Percentiles rank a stretch among this genome's conserved stretches.
Conservation (phyloP, 352 stramenopile genomes). For the Heterotrichella gracilis region DNA sequence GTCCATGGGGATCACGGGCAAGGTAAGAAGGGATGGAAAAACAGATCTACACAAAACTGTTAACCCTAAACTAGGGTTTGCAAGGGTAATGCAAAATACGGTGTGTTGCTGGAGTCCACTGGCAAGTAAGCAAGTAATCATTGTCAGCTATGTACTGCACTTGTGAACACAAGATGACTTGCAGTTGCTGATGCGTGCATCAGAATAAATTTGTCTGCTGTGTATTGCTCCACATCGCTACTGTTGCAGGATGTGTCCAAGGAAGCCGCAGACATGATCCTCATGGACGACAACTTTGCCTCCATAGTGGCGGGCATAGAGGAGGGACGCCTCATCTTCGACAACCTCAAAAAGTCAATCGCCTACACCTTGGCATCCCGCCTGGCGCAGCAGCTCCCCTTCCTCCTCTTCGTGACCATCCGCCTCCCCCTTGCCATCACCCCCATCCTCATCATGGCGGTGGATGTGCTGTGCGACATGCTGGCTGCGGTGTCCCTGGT, state of each 20-base stretch:
- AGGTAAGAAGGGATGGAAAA: no score
- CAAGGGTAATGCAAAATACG: no score
- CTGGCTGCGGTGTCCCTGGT: conserved; percentile 53
- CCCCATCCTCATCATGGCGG: conserved; percentile 50
- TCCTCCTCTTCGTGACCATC: conserved; percentile 69
- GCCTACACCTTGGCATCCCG: conserved; percentile 56
- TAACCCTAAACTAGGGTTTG: no score
- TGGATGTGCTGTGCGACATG: conserved; percentile 59
- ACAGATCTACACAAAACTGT: no score
- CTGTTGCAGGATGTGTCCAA: conserved; percentile 77
- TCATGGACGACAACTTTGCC: conserved; percentile 88
- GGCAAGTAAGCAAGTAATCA: no score
- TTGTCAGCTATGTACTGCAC: no score
- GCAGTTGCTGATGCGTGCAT: no score
- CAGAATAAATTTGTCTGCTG: no score
- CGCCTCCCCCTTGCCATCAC: conserved; percentile 44
- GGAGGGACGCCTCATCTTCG: conserved; percentile 66
- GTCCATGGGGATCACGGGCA: conserved; percentile 82
- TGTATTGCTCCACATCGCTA: no score
- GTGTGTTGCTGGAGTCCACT: no score
- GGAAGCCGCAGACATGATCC: conserved; percentile 63
- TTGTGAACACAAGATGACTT: no score
- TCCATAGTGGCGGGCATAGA: conserved; percentile 68
- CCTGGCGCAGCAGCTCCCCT: conserved; percentile 70
- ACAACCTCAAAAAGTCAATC: conserved; percentile 76